Conservation (phyloP, 2,329 filamentous ascomycete genomes). For the Phaeoacremonium minimum region DNA sequence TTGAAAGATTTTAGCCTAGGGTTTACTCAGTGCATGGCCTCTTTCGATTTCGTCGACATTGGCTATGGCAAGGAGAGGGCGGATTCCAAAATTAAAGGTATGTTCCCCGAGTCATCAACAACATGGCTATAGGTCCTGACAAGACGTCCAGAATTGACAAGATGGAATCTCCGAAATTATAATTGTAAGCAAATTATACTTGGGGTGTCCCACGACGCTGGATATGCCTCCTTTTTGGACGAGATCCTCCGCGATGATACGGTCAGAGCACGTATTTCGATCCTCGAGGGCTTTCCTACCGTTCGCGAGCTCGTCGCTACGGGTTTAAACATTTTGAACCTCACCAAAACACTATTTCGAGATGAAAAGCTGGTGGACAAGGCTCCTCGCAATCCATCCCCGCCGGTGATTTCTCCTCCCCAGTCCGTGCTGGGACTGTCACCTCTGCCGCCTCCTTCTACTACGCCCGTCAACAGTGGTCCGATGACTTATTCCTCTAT, state of each 20-base stretch:
- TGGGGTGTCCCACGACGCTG: conserved; percentile 57
- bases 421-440: conserved; percentile 8
- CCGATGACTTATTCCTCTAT: conserved; percentile 34
- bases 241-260: conserved; percentile 43
- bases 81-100: conserved; percentile 58
- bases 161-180: conserved; percentile 54
- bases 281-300: conserved; percentile 50
- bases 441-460: conserved; percentile 13
- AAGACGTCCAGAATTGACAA: conserved; percentile 36
- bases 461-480: conserved; percentile 17
- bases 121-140: conserved; percentile 7
- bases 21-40: conserved; percentile 54
- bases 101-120: conserved; percentile 7
- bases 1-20: conserved; percentile 54
- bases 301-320: conserved; percentile 45
- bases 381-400: conserved; percentile 13
- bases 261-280: conserved; percentile 38
- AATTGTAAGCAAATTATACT: conserved; percentile 60
- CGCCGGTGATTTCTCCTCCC: conserved; percentile 4
- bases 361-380: conserved; percentile 43
- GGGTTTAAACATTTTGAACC: conserved; percentile 38
- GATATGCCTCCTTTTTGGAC: conserved; percentile 56
- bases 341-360: conserved; percentile 47
- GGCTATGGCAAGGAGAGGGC: conserved; percentile 54
- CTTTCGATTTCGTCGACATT: conserved; percentile 62